Percentiles rank a stretch among this genome's conserved stretches.
phyloP scores from a whole-genome alignment of 176 grass and related monocot species.

The Musa itinerans region DNA sequence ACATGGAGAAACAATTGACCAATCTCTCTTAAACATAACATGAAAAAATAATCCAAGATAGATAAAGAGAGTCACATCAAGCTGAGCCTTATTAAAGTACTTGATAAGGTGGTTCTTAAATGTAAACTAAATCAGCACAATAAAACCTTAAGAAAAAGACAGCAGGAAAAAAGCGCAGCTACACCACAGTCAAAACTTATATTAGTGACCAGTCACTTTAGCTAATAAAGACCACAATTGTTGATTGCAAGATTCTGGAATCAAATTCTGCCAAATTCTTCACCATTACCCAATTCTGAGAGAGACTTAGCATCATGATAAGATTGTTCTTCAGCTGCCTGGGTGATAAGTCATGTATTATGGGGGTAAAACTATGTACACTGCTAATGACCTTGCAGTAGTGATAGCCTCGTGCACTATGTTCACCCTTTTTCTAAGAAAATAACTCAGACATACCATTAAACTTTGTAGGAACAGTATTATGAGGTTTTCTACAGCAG shows the following conservation, averaged over 20 bases:
- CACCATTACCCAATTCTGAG: too few relatives aligned
- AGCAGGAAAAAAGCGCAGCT: neutral
- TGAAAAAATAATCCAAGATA: slow-evolving; percentile 16
- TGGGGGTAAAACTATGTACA: too few relatives aligned
- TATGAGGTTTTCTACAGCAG: neutral
- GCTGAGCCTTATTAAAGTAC: neutral
- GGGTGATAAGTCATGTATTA: too few relatives aligned
- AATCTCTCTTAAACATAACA: neutral
- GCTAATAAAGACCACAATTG: too few relatives aligned
- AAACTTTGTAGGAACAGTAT: neutral
- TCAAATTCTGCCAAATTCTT: too few relatives aligned
- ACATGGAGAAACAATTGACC: slow-evolving; percentile 16
- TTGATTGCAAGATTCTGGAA: too few relatives aligned
- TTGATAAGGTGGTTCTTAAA: neutral
- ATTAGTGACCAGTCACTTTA: too few relatives aligned
- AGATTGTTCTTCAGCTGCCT: too few relatives aligned
- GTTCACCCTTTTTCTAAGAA: too few relatives aligned
- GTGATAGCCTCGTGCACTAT: too few relatives aligned
- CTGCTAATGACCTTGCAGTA: too few relatives aligned
- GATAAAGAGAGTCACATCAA: neutral
- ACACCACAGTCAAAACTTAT: neutral
- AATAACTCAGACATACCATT: neutral
- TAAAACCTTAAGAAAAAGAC: neutral
- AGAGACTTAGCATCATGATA: too few relatives aligned
- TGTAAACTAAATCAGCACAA: neutral